phyloP scores from a whole-genome alignment of 2,329 filamentous ascomycete genomes.

The Hymenotorrendiella dingleyae region DNA sequence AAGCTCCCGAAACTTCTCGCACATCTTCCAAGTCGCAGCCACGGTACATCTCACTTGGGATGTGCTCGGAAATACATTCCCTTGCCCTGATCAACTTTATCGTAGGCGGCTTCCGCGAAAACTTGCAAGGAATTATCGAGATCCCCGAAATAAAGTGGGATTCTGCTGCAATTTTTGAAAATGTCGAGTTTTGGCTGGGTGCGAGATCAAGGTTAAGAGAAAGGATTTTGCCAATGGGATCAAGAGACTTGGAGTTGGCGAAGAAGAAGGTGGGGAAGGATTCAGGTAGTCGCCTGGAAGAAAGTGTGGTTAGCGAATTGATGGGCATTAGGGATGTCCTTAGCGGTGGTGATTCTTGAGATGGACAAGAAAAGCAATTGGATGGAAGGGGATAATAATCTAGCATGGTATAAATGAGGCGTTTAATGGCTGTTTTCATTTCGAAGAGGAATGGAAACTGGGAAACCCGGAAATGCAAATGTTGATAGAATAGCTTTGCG shows the following conservation, averaged over 20 bases:
- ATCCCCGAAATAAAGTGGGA: conserved; percentile 75
- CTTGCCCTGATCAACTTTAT: conserved; percentile 71
- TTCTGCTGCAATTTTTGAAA: conserved; percentile 63
- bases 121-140: conserved; percentile 57
- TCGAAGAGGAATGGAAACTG: too few relatives aligned
- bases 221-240: conserved; percentile 65
- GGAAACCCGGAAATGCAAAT: too few relatives aligned
- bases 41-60: conserved; percentile 63
- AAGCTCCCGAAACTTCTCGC: conserved; percentile 48
- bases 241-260: conserved; percentile 62
- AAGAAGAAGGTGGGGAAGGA: conserved; percentile 32
- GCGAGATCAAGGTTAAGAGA: conserved; percentile 64
- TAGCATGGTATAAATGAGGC: too few relatives aligned
- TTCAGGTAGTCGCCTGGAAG: conserved; percentile 60
- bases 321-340: conserved; percentile 31
- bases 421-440: too few relatives aligned
- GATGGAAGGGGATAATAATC: too few relatives aligned
- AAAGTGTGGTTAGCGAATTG: conserved; percentile 67
- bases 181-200: conserved; percentile 75
- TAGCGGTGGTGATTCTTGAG: conserved; percentile 17
- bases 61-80: conserved; percentile 72
- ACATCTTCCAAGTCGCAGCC: conserved; percentile 43
- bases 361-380: too few relatives aligned
- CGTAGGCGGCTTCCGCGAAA: conserved; percentile 58
- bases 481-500: too few relatives aligned